These are phyloP conservation scores for Neurospora sp. DNA, from an alignment of 495 filamentous ascomycete genomes.

Conservation along the genomic window DNA sequence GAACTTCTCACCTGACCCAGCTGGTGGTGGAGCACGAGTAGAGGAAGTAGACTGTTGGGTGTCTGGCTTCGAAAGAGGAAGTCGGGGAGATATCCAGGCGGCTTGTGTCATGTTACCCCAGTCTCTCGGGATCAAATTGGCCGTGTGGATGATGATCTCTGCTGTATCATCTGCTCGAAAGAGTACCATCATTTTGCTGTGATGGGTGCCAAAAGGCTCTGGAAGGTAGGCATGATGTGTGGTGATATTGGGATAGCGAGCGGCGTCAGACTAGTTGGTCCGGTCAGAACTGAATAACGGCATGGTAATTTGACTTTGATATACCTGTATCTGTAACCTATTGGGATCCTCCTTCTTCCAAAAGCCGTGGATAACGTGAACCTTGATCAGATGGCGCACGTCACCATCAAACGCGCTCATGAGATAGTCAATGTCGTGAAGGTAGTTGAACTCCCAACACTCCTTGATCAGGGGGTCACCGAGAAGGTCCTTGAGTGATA, in stretches of 20 bases:
- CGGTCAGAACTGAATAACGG: background rate
- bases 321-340: conserved; percentile 51
- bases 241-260: conserved; percentile 54
- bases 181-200: conserved; percentile 72
- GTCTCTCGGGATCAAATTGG: conserved; percentile 78
- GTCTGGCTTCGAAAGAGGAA: conserved; percentile 36
- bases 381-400: conserved; percentile 49
- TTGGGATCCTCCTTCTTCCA: conserved; percentile 68
- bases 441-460: conserved; percentile 86
- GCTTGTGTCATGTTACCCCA: conserved; percentile 86
- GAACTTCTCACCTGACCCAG: conserved; percentile 60
- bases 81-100: conserved; percentile 67
- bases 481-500: conserved; percentile 62
- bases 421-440: conserved; percentile 70
- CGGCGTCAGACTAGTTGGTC: conserved; percentile 22
- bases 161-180: conserved; percentile 66
- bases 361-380: conserved; percentile 78
- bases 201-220: conserved; percentile 79
- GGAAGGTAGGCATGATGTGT: conserved; percentile 72
- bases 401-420: conserved; percentile 57
- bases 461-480: conserved; percentile 74
- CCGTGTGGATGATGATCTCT: conserved; percentile 79
- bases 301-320: background rate
- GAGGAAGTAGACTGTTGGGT: background rate
- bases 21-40: background rate